These are phyloP conservation scores for Magnolia officinalis DNA, from an alignment of 164 flowering plant genomes.

Conservation along the genomic window DNA sequence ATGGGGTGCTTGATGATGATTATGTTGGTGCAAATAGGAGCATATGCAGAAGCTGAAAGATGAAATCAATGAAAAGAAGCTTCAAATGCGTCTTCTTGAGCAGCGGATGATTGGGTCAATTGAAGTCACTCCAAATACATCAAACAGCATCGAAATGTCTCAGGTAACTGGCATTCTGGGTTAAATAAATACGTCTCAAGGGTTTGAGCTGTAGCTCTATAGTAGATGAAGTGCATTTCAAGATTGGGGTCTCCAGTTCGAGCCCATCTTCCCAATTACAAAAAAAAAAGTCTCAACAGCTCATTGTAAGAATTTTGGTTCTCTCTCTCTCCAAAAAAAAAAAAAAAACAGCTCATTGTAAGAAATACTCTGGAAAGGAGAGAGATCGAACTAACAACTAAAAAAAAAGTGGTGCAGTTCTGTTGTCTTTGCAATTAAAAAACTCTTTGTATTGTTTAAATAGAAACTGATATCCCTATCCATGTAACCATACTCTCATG, in stretches of 20 bases:
- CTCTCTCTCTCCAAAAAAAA: no score
- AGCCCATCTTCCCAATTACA: no score
- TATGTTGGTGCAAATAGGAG: conserved; percentile 36
- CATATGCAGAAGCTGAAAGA: conserved; percentile 54
- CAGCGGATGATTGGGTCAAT: conserved; percentile 67
- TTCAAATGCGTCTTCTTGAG: conserved; percentile 64
- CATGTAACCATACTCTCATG: not conserved
- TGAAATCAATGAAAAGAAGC: conserved; percentile 74
- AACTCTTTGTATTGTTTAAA: not conserved
- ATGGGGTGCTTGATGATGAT: conserved; percentile 9
- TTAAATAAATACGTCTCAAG: not conserved
- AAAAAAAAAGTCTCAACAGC: not conserved
- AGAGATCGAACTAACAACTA: not conserved
- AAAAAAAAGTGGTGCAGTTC: not conserved
- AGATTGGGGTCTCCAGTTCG: no score
- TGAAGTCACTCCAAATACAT: conserved; percentile 38
- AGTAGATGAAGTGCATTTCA: no score
- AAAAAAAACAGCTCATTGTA: not conserved
- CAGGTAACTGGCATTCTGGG: conserved; percentile 42
- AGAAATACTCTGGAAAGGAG: not conserved
- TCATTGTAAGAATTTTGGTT: not conserved
- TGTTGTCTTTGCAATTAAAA: no score
- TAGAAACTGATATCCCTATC: not conserved
- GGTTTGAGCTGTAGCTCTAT: not conserved
- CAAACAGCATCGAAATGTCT: conserved; percentile 39